Evolutionary conservation across 306 rosid species (phyloP).

Genomic region (Datisca glomerata): DNA sequence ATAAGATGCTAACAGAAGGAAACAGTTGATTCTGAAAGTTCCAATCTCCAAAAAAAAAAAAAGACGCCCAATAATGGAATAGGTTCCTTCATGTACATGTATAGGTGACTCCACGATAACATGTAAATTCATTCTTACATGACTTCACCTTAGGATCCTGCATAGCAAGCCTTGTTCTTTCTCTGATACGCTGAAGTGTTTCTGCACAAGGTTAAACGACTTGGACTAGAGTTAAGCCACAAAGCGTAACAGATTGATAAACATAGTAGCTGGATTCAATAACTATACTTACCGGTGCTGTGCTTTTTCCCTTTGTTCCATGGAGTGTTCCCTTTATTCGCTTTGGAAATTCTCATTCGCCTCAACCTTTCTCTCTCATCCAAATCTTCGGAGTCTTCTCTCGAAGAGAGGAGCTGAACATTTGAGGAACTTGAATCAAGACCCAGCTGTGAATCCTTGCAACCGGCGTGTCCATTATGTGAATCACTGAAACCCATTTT

Average conservation of each 20-base stretch:
- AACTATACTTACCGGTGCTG: slow-evolving; percentile 41
- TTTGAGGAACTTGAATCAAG: slow-evolving; percentile 12
- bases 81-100: background rate
- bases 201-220: slow-evolving; percentile 33
- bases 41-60: too few relatives aligned
- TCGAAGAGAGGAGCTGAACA: slow-evolving; percentile 13
- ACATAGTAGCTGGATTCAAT: slow-evolving; percentile 1
- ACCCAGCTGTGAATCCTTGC: slow-evolving; percentile 13
- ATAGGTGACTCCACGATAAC: slow-evolving; percentile 20
- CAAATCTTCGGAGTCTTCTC: slow-evolving; percentile 20
- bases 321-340: slow-evolving; percentile 77
- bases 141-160: slow-evolving; percentile 99
- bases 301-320: slow-evolving; percentile 99
- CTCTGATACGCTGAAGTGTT: slow-evolving; percentile 69
- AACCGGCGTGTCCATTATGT: background rate
- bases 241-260: background rate
- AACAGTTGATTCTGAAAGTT: too few relatives aligned
- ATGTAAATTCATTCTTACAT: slow-evolving; percentile 63
- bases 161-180: slow-evolving; percentile 92
- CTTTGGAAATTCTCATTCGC: slow-evolving; percentile 75
- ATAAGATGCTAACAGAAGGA: too few relatives aligned
- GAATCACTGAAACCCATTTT: slow-evolving; percentile 17
- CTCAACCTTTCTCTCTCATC: slow-evolving; percentile 65
- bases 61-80: too few relatives aligned
- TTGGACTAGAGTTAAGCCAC: slow-evolving; percentile 7